Percentiles rank a stretch among this genome's conserved stretches.
These are phyloP conservation scores for Auxenochlorella protothecoides DNA, from an alignment of 139 green algal genomes.

Conservation along the genomic window DNA sequence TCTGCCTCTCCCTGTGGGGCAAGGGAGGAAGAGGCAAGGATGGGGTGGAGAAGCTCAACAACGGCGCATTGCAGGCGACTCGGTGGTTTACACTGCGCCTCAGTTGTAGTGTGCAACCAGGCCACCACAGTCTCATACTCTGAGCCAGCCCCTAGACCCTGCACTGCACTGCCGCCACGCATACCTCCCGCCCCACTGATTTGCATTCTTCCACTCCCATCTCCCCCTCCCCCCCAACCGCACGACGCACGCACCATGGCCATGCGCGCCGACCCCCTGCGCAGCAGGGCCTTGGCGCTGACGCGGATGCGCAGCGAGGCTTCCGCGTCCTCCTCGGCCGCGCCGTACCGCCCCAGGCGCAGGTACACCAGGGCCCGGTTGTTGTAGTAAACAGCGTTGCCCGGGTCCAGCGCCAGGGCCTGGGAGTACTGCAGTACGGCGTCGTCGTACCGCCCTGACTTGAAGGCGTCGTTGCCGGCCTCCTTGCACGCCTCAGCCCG, in stretches of 20 bases:
- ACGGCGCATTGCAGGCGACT: no score
- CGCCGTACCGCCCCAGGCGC: slow-evolving; percentile 20
- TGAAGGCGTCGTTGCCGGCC: slow-evolving; percentile 32
- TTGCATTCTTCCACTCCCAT: no score
- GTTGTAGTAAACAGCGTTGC: slow-evolving; percentile 29
- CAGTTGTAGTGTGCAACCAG: no score
- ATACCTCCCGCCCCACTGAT: no score
- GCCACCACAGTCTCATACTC: no score
- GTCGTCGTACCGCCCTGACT: slow-evolving; percentile 20
- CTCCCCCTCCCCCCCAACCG: no score
- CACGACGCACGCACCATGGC: background rate
- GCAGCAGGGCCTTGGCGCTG: slow-evolving; percentile 36
- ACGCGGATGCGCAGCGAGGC: slow-evolving; percentile 30
- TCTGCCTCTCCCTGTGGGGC: slow-evolving; percentile 3
- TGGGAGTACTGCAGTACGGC: slow-evolving; percentile 29
- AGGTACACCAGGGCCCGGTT: slow-evolving; percentile 40
- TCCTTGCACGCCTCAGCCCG: slow-evolving; percentile 22
- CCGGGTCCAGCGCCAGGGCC: slow-evolving; percentile 17
- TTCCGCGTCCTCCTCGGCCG: slow-evolving; percentile 34
- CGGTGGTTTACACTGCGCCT: no score
- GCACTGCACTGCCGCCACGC: background rate
- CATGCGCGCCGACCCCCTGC: slow-evolving; percentile 24
- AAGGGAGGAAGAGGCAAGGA: background rate
- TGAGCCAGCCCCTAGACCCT: background rate
- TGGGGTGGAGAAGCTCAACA: background rate